These are phyloP conservation scores for Allodekkera sacchari DNA, from an alignment of 805 yeast genomes.

Conservation along the genomic window DNA sequence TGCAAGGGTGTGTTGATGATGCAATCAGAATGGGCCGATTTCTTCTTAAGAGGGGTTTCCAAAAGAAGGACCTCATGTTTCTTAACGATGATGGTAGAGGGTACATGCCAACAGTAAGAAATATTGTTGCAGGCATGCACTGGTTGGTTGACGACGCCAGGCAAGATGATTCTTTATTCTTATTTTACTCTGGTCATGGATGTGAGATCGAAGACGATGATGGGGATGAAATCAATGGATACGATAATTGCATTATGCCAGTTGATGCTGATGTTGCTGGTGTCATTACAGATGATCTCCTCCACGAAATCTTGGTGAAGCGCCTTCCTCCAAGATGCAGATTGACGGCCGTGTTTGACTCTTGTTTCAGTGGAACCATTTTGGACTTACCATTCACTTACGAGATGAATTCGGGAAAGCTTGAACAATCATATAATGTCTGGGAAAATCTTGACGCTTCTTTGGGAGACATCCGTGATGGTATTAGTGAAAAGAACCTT, in stretches of 20 bases:
- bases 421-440: too few relatives aligned
- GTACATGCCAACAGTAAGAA: constrained; percentile 54
- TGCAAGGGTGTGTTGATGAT: constrained; percentile 80
- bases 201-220: constrained; percentile 57
- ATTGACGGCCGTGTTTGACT: constrained; percentile 73
- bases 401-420: too few relatives aligned
- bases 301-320: constrained; percentile 64
- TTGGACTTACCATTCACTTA: constrained; percentile 74
- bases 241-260: constrained; percentile 30
- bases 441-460: too few relatives aligned
- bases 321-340: constrained; percentile 68
- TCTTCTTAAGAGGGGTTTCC: constrained; percentile 36
- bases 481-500: constrained; percentile 71
- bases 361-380: constrained; percentile 82
- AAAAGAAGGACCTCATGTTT: constrained; percentile 47
- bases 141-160: constrained; percentile 71
- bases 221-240: constrained; percentile 29
- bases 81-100: constrained; percentile 49
- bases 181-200: constrained; percentile 87
- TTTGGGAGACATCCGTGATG: too few relatives aligned
- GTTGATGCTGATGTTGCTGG: constrained; percentile 52
- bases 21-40: constrained; percentile 42
- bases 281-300: constrained; percentile 61
- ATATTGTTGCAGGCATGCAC: constrained; percentile 70
- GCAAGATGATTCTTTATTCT: constrained; percentile 70